These are phyloP conservation scores for Juncus effusus DNA, from an alignment of 176 grass and related monocot species.

Conservation along the genomic window DNA sequence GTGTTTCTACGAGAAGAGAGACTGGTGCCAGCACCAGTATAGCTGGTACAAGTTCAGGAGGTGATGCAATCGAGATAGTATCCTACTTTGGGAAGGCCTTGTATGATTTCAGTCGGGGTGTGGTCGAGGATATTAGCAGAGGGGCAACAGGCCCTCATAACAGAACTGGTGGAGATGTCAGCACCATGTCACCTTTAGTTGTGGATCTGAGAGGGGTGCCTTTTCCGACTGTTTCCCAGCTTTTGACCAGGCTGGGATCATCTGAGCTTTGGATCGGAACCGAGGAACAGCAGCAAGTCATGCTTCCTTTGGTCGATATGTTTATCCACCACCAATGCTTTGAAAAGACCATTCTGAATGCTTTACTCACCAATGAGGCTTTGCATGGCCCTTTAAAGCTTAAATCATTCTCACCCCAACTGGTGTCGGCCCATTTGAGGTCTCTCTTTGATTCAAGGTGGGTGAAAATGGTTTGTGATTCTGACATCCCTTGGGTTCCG, in stretches of 20 bases:
- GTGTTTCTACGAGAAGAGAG: conserved; percentile 12
- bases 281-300: conserved; percentile 80
- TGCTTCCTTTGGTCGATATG: conserved; percentile 58
- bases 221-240: conserved; percentile 73
- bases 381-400: conserved; percentile 75
- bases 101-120: conserved; percentile 86
- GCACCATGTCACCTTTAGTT: conserved; percentile 59
- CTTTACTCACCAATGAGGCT: conserved; percentile 63
- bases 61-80: conserved; percentile 89
- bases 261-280: conserved; percentile 87
- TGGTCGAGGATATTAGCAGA: conserved; percentile 93
- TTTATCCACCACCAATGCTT: conserved; percentile 90
- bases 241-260: conserved; percentile 64
- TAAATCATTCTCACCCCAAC: conserved; percentile 63
- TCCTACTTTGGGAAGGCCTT: conserved; percentile 94
- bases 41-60: conserved; percentile 49
- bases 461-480: conserved; percentile 39
- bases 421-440: conserved; percentile 73
- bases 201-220: conserved; percentile 73
- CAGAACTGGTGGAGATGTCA: conserved; percentile 46
- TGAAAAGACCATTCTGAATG: conserved; percentile 61
- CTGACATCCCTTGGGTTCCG: conserved; percentile 55
- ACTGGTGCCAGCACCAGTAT: background rate
- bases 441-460: conserved; percentile 59
- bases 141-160: conserved; percentile 43